Percentiles rank a stretch among this genome's conserved stretches.
These are phyloP conservation scores for Aspergillus taichungensis DNA, from an alignment of 495 filamentous ascomycete species.

Conservation along the genomic window DNA sequence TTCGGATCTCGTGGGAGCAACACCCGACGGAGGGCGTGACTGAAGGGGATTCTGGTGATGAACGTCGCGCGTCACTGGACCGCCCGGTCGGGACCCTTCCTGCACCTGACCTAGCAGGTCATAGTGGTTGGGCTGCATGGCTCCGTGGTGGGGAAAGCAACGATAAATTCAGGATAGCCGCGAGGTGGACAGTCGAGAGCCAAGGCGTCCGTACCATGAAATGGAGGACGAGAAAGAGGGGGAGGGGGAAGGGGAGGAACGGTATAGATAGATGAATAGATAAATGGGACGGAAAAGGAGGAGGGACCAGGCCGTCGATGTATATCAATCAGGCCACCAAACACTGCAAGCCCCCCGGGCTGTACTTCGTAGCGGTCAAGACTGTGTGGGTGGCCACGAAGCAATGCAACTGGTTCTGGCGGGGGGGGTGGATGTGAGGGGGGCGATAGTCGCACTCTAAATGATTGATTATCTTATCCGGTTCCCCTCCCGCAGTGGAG, in stretches of 20 bases:
- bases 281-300: not conserved
- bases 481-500: no score
- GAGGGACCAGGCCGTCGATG: no score
- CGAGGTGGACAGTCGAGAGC: not conserved
- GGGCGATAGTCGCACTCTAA: no score
- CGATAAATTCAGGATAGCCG: not conserved
- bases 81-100: constrained; percentile 27
- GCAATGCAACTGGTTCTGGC: no score
- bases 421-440: no score
- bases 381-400: no score
- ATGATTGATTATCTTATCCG: no score
- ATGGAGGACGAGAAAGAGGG: not conserved
- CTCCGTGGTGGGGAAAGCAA: not conserved
- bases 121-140: constrained; percentile 40
- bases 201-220: not conserved
- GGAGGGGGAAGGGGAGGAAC: constrained; percentile 1
- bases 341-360: no score
- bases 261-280: not conserved
- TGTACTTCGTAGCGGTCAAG: no score
- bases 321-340: no score
- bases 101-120: constrained; percentile 39
- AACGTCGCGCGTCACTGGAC: constrained; percentile 34
- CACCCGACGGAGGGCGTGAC: constrained; percentile 29
- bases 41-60: constrained; percentile 26
- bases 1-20: constrained; percentile 37